Evolutionary conservation across 108 stramenopile genomes (phyloP), one percentile per base, ranked within the genome.

Genomic region (Nitzschia sp.): DNA sequence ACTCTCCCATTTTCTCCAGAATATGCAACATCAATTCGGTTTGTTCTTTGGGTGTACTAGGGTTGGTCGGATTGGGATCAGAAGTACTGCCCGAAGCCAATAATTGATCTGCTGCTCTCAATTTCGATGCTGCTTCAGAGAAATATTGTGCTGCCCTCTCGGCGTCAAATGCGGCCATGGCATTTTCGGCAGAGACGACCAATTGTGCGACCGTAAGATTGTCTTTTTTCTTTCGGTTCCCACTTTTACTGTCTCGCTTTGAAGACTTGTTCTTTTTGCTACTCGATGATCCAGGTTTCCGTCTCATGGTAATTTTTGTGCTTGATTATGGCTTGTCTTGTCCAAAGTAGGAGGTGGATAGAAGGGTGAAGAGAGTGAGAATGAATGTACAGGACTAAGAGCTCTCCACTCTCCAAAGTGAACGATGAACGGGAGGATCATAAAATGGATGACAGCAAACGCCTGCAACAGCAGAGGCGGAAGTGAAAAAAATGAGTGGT

Each of bases 1-100:
- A 56, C 64, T 93, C 89, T 16, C 80, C 89, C 66, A 83, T 55
- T 73, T 90, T 90, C 53, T 85, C 89, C 54, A 93, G 68, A 11
- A 88, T 77, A 8, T 75, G 71, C n/a, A 85, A 34, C 53, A 41
- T 9, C 38, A 41, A 13, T 13, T 41, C 38, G 38, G 38, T 41
- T 41, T 41, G 38, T 41, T 41, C 9, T n/a, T n/a, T n/a, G n/a
- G n/a, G n/a, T n/a, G n/a, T n/a, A n/a, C n/a, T n/a, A n/a, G n/a
- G n/a, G n/a, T n/a, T n/a, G n/a, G n/a, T n/a, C n/a, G n/a, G n/a
- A n/a, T n/a, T n/a, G n/a, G n/a, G n/a, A n/a, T n/a, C n/a, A n/a
- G n/a, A n/a, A n/a, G n/a, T n/a, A 13, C 9, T 41, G 13, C 38
- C 38, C 6, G 9, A 13, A 13, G 38, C 38, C 6, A 13, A 9